Conservation (phyloP, 2,329 filamentous ascomycete species). For the Lasiodiplodia citricola region DNA sequence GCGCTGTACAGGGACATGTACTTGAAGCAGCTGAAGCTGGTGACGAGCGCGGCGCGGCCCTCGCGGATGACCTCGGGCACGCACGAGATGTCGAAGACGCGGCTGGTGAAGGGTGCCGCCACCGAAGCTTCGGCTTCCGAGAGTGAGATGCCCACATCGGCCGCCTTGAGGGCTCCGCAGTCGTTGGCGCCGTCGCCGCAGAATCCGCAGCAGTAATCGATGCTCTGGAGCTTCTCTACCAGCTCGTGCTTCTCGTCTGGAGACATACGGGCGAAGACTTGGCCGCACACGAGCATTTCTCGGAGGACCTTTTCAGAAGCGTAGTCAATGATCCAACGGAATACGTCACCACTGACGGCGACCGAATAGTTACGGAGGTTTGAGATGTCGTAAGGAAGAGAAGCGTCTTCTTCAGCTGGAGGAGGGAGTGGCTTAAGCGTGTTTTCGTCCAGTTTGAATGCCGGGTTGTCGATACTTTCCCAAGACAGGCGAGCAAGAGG, state of each 20-base stretch:
- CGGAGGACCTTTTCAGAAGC: constrained; percentile 80
- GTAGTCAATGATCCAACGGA: constrained; percentile 95
- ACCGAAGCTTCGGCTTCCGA: constrained; percentile 98
- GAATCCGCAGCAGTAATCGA: constrained; percentile 94
- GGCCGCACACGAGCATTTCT: constrained; percentile 86
- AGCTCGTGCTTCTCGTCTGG: constrained; percentile 98
- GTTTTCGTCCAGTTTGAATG: constrained; percentile 76
- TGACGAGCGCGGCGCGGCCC: constrained; percentile 92
- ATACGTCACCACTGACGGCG: constrained; percentile 90
- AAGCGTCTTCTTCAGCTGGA: constrained; percentile 75
- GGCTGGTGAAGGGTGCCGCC: constrained; percentile 95
- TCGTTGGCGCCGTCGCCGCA: constrained; percentile 98
- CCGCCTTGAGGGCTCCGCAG: constrained; percentile 94
- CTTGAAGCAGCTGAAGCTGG: constrained; percentile 99
- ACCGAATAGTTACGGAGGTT: constrained; percentile 86
- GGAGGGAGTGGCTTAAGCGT: constrained; percentile 80
- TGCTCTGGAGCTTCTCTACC: constrained; percentile 94
- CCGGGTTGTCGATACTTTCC: constrained; percentile 92
- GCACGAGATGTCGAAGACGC: constrained; percentile 94
- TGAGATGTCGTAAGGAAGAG: constrained; percentile 81
- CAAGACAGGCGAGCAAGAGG: constrained; percentile 76
- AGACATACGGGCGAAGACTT: constrained; percentile 97
- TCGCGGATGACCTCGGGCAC: constrained; percentile 92
- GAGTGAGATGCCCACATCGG: constrained; percentile 94
- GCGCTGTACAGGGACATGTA: constrained; percentile 99